phyloP scores from a whole-genome alignment of 2,329 filamentous ascomycete species.

The Pseudogymnoascus sp. region DNA sequence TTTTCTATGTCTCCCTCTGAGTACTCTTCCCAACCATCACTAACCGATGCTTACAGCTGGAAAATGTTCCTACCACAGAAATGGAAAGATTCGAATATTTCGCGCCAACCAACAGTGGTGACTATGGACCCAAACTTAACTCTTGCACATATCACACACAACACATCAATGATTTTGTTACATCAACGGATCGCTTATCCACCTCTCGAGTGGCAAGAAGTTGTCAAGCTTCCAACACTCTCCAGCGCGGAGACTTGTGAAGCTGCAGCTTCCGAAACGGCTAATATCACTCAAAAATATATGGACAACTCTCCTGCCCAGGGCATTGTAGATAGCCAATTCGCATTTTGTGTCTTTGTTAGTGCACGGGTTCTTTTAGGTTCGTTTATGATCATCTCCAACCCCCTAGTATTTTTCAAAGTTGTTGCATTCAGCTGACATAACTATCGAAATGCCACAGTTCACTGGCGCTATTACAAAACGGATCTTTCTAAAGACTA shows the following conservation, averaged over 20 bases:
- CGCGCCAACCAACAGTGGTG: slow-evolving; percentile 19
- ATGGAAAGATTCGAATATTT: slow-evolving; percentile 31
- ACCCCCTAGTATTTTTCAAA: not conserved
- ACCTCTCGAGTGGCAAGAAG: slow-evolving; percentile 16
- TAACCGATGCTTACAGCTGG: slow-evolving; percentile 27
- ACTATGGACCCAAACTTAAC: slow-evolving; percentile 30
- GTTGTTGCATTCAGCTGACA: not conserved
- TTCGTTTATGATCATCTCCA: slow-evolving; percentile 9
- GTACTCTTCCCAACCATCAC: not conserved
- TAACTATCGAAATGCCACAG: not conserved
- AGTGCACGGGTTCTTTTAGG: slow-evolving; percentile 24
- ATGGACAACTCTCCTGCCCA: slow-evolving; percentile 20
- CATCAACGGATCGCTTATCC: slow-evolving; percentile 29
- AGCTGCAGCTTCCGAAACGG: slow-evolving; percentile 24
- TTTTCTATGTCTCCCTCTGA: not conserved
- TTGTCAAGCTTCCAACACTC: slow-evolving; percentile 22
- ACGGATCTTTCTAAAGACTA: slow-evolving; percentile 18
- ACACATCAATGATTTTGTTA: slow-evolving; percentile 28
- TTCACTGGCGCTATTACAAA: slow-evolving; percentile 21
- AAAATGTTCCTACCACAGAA: slow-evolving; percentile 35
- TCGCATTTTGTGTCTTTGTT: slow-evolving; percentile 27
- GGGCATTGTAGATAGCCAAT: slow-evolving; percentile 21
- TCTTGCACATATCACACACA: slow-evolving; percentile 29
- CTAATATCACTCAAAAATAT: slow-evolving; percentile 26
- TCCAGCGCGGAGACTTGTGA: slow-evolving; percentile 27